Conservation (phyloP, 2,329 filamentous ascomycete species). For the Ceratocystis colombiana region DNA sequence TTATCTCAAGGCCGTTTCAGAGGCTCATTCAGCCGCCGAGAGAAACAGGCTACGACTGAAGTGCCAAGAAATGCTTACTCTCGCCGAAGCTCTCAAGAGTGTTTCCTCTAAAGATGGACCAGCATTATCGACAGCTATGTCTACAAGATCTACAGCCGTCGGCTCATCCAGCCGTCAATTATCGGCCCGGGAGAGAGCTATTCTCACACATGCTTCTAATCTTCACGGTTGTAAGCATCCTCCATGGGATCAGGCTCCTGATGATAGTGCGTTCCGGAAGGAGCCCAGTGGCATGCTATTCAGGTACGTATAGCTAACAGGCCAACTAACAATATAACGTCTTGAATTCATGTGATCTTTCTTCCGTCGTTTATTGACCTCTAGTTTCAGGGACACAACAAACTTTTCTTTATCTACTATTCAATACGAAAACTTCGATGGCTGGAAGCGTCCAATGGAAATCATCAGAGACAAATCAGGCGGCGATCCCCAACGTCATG, state of each 20-base stretch:
- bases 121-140: not conserved
- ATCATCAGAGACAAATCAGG: constrained; percentile 19
- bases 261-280: constrained; percentile 49
- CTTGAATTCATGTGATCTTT: not conserved
- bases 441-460: constrained; percentile 70
- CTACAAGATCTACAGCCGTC: not conserved
- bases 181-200: constrained; percentile 61
- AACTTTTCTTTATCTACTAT: constrained; percentile 61
- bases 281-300: constrained; percentile 45
- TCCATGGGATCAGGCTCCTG: constrained; percentile 63
- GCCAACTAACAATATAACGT: constrained; percentile 20
- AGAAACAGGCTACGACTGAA: constrained; percentile 56
- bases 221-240: constrained; percentile 77
- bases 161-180: constrained; percentile 41
- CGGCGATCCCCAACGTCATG: constrained; percentile 32
- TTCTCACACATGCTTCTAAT: constrained; percentile 65
- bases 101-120: not conserved
- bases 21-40: constrained; percentile 52
- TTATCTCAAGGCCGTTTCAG: constrained; percentile 64
- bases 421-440: constrained; percentile 66
- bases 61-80: constrained; percentile 57
- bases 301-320: constrained; percentile 42
- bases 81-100: constrained; percentile 66
- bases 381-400: constrained; percentile 50
- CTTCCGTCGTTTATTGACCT: not conserved